These are phyloP conservation scores for Margaritispora aquatica DNA, from an alignment of 495 filamentous ascomycete species.

Conservation along the genomic window DNA sequence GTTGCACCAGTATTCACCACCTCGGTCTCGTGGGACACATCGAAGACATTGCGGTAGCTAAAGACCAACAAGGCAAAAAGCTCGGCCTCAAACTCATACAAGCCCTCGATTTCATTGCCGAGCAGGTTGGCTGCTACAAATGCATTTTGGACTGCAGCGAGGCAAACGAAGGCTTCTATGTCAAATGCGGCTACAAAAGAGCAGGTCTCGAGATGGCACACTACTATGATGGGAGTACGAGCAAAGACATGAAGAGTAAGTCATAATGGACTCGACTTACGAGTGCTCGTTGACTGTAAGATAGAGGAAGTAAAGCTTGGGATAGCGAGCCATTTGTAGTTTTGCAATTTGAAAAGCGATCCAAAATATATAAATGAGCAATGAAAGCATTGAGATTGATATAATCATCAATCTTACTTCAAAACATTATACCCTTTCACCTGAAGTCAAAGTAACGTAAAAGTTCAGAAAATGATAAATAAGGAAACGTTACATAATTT, in stretches of 20 bases:
- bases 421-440: no score
- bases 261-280: background rate
- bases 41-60: slow-evolving; percentile 93
- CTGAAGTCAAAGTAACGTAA: no score
- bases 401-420: no score
- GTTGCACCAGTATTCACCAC: slow-evolving; percentile 54
- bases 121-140: slow-evolving; percentile 88
- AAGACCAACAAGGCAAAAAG: slow-evolving; percentile 95
- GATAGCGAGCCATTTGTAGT: slow-evolving; percentile 15
- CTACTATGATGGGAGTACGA: slow-evolving; percentile 63
- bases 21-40: slow-evolving; percentile 86
- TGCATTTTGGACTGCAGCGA: slow-evolving; percentile 55
- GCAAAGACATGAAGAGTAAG: slow-evolving; percentile 26
- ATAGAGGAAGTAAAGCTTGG: background rate
- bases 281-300: slow-evolving; percentile 19
- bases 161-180: slow-evolving; percentile 94
- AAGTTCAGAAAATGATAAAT: no score
- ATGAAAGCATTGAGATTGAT: no score
- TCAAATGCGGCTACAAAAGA: slow-evolving; percentile 94
- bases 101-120: slow-evolving; percentile 82
- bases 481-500: no score
- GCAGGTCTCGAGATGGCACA: slow-evolving; percentile 97
- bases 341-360: background rate
- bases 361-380: background rate
- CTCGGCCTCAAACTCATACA: slow-evolving; percentile 89